Evolutionary conservation across 164 flowering plant genomes (phyloP).

Genomic region (Warburgia ugandensis): DNA sequence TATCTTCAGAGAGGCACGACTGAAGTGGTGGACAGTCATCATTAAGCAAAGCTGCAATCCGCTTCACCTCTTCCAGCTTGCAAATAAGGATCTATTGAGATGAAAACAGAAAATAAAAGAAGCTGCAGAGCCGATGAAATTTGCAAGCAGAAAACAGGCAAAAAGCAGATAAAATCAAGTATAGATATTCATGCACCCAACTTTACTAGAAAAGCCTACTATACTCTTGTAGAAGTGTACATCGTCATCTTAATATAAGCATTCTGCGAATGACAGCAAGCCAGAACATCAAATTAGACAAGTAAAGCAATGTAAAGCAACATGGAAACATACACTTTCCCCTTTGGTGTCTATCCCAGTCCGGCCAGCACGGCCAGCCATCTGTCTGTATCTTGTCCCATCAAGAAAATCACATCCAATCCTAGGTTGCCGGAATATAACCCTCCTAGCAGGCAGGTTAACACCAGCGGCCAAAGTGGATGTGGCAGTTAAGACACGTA

Average conservation of each 20-base stretch:
- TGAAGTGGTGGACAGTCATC: slow-evolving; percentile 78
- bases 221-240: neutral
- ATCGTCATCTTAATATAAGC: neutral
- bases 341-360: slow-evolving; percentile 98
- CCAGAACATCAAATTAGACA: slow-evolving; percentile 3
- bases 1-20: slow-evolving; percentile 93
- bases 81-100: slow-evolving; percentile 64
- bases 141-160: neutral
- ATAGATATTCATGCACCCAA: no score
- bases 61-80: slow-evolving; percentile 80
- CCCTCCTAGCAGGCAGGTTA: slow-evolving; percentile 94
- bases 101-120: slow-evolving; percentile 5
- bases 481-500: slow-evolving; percentile 90
- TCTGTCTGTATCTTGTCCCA: slow-evolving; percentile 89
- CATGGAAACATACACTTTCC: slow-evolving; percentile 81
- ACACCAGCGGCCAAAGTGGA: slow-evolving; percentile 99
- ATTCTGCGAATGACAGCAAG: neutral
- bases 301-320: slow-evolving; percentile 2
- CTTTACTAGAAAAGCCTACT: no score
- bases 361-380: slow-evolving; percentile 99
- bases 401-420: slow-evolving; percentile 96
- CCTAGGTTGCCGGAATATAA: slow-evolving; percentile 91
- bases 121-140: neutral
- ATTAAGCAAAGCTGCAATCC: slow-evolving; percentile 55
- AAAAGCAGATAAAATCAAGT: neutral